phyloP scores from a whole-genome alignment of 352 stramenopile genomes.

The Aphanomyces stellatus region DNA sequence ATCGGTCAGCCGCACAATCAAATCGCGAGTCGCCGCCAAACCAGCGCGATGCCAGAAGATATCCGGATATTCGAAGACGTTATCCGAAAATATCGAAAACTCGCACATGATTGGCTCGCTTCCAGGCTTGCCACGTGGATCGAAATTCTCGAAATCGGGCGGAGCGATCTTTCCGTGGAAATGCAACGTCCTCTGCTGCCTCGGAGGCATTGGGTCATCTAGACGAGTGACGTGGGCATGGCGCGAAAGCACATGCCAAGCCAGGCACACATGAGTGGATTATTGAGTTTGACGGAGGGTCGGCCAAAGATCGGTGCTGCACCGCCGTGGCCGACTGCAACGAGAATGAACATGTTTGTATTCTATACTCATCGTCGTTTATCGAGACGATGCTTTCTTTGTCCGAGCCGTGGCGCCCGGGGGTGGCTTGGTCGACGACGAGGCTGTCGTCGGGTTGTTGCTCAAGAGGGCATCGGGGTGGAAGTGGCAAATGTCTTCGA shows the following conservation, averaged over 20 bases:
- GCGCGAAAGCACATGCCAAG: too few species aligned
- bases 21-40: background rate
- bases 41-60: conserved; percentile 10
- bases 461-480: conserved; percentile 29
- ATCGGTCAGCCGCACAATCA: background rate
- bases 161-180: too few species aligned
- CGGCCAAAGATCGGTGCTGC: too few species aligned
- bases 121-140: background rate
- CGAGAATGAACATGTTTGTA: too few species aligned
- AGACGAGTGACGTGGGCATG: too few species aligned
- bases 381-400: background rate
- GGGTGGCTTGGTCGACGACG: background rate
- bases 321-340: too few species aligned
- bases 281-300: background rate
- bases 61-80: conserved; percentile 6
- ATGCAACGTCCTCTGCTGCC: too few species aligned
- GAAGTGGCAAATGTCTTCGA: conserved; percentile 75
- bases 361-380: background rate
- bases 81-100: background rate
- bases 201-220: too few species aligned
- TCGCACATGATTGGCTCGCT: background rate
- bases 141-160: background rate
- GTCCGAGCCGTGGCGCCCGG: background rate
- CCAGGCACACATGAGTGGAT: background rate
- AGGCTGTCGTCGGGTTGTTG: too few species aligned